Percentiles rank a stretch among this genome's conserved stretches.
Conservation (phyloP, 2,329 filamentous ascomycete species). For the Penicillium sclerotiorum region DNA sequence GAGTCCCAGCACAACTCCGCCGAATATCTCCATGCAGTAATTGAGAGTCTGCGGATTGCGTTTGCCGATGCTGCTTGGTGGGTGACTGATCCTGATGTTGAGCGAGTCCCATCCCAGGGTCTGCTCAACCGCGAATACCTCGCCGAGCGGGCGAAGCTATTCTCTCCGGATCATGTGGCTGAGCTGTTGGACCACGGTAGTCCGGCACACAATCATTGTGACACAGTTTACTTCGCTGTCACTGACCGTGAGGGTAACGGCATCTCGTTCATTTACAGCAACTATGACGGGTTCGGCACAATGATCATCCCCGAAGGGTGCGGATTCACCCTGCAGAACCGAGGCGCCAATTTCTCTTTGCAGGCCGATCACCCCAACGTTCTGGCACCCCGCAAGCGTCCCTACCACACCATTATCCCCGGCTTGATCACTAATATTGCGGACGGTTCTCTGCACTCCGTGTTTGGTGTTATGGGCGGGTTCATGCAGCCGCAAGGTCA, state of each 20-base stretch:
- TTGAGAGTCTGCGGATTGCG: slow-evolving; percentile 84
- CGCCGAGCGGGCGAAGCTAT: slow-evolving; percentile 66
- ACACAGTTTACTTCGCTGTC: slow-evolving; percentile 92
- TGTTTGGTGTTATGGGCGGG: slow-evolving; percentile 96
- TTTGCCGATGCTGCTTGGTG: slow-evolving; percentile 92
- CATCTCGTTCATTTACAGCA: slow-evolving; percentile 95
- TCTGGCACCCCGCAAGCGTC: slow-evolving; percentile 78
- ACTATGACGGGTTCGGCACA: slow-evolving; percentile 84
- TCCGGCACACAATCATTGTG: slow-evolving; percentile 80
- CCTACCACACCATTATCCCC: slow-evolving; percentile 98
- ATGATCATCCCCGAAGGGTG: slow-evolving; percentile 81
- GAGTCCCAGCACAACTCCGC: slow-evolving; percentile 75
- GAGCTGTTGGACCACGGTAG: slow-evolving; percentile 69
- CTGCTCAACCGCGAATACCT: slow-evolving; percentile 77
- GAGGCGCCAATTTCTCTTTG: slow-evolving; percentile 83
- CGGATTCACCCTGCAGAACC: slow-evolving; percentile 93
- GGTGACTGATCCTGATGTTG: slow-evolving; percentile 73
- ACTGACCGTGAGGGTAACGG: slow-evolving; percentile 84
- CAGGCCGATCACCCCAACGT: slow-evolving; percentile 72
- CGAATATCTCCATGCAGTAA: slow-evolving; percentile 79
- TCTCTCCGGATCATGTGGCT: slow-evolving; percentile 56
- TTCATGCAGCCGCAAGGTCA: slow-evolving; percentile 99
- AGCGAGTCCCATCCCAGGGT: slow-evolving; percentile 67
- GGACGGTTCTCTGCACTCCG: slow-evolving; percentile 75
- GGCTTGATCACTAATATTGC: slow-evolving; percentile 78